Percentiles rank a stretch among this genome's conserved stretches.
Evolutionary conservation across 768 basidiomycete species (phyloP).

Genomic region (Lentinula guzmanii): DNA sequence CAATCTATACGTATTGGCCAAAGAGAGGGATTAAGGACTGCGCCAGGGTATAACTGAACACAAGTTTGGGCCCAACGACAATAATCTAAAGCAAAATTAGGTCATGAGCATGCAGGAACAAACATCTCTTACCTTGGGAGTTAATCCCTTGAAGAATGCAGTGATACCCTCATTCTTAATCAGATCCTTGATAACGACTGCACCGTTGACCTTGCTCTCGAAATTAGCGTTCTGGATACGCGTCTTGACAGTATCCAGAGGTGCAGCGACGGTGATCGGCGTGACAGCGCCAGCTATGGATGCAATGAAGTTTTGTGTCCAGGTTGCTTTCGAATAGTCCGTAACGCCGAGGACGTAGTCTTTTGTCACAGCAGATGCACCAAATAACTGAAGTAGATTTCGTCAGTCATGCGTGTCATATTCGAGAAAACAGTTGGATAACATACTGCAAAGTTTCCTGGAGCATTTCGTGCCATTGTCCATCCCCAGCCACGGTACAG

Average conservation of each 20-base stretch:
- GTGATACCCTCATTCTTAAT: slow-evolving; percentile 76
- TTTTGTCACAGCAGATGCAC: slow-evolving; percentile 91
- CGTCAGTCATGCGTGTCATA: not conserved
- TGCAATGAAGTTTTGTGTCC: slow-evolving; percentile 95
- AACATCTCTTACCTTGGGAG: slow-evolving; percentile 70
- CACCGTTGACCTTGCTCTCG: slow-evolving; percentile 73
- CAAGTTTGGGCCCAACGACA: slow-evolving; percentile 95
- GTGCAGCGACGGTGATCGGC: slow-evolving; percentile 93
- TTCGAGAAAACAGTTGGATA: not conserved
- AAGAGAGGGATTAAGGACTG: slow-evolving; percentile 94
- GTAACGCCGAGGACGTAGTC: slow-evolving; percentile 85
- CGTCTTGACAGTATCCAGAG: slow-evolving; percentile 94
- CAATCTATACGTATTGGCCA: slow-evolving; percentile 66
- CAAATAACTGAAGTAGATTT: slow-evolving; percentile 69
- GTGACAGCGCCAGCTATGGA: slow-evolving; percentile 92
- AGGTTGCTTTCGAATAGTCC: slow-evolving; percentile 94
- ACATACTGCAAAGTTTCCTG: slow-evolving; percentile 89
- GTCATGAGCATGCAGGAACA: slow-evolving; percentile 17
- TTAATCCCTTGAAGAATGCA: slow-evolving; percentile 95
- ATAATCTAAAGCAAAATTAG: slow-evolving; percentile 53
- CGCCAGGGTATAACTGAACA: slow-evolving; percentile 97
- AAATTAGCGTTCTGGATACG: slow-evolving; percentile 99
- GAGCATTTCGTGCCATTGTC: slow-evolving; percentile 97
- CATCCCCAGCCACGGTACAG: slow-evolving; percentile 98
- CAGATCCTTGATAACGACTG: slow-evolving; percentile 79